Percentiles rank a stretch among this genome's conserved stretches.
Evolutionary conservation across 768 basidiomycete genomes (phyloP).

Genomic region (Psilocybe tampanensis): DNA sequence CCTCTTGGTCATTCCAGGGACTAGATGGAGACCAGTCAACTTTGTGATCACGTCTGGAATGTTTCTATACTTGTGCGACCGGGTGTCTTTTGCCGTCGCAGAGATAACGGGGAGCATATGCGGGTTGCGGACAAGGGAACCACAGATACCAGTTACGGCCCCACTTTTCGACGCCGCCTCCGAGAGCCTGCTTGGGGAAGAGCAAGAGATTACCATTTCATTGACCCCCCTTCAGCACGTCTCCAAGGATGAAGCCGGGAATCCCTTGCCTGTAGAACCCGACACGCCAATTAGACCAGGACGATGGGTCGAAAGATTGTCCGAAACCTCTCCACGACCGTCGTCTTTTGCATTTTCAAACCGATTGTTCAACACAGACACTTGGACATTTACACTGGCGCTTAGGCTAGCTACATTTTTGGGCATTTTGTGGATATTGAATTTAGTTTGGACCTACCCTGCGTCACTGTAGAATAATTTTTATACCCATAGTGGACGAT

Average conservation of each 20-base stretch:
- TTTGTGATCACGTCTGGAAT: slow-evolving; percentile 72
- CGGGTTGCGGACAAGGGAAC: slow-evolving; percentile 24
- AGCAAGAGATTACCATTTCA: slow-evolving; percentile 24
- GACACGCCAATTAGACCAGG: slow-evolving; percentile 41
- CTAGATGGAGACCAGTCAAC: slow-evolving; percentile 74
- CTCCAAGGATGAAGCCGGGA: slow-evolving; percentile 26
- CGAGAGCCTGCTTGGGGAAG: slow-evolving; percentile 12
- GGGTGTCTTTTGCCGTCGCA: slow-evolving; percentile 74
- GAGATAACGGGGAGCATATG: slow-evolving; percentile 67
- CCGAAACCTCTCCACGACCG: slow-evolving; percentile 32
- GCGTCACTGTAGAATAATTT: background rate
- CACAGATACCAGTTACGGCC: slow-evolving; percentile 23
- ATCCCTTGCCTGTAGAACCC: slow-evolving; percentile 32
- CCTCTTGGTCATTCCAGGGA: slow-evolving; percentile 77
- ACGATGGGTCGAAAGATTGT: slow-evolving; percentile 56
- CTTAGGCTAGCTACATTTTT: slow-evolving; percentile 14
- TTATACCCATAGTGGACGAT: background rate
- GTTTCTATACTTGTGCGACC: slow-evolving; percentile 82
- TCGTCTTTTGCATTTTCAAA: slow-evolving; percentile 26
- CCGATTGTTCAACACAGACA: slow-evolving; percentile 28
- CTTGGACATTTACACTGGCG: slow-evolving; percentile 13
- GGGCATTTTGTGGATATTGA: slow-evolving; percentile 62
- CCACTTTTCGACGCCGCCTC: background rate
- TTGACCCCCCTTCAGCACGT: slow-evolving; percentile 13
- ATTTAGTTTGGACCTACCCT: slow-evolving; percentile 56